Base-by-base conservation (phyloP, 345 rosid species). In the Aquilaria malaccensis region DNA sequence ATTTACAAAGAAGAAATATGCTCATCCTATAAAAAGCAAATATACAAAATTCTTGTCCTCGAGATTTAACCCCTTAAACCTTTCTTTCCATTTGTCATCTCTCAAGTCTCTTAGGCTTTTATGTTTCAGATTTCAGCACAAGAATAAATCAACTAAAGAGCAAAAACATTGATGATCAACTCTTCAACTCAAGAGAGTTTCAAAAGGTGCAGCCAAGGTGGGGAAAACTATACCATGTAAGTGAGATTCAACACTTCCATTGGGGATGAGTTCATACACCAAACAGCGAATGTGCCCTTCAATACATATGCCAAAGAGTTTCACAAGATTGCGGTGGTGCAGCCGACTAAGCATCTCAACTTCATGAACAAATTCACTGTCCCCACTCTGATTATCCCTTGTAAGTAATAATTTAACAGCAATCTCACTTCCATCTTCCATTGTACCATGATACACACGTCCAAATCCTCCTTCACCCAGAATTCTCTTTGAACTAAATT, bases 401-500 rank as follows among this genome's bases (percentile, higher is more conserved):
- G 87, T 95, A 61, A 95, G 95, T 74, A 95, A 59, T 74, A 95
- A 59, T 75, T 95, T 95, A 56, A 95, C 97, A 58, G 99, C 99
- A 77, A 80, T 74, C 80, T 88, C 97, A 46, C 74, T 77, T 79
- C 85, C 89, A 79, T 91, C 87, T 54, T 85, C 97, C 85, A 83
- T 73, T 59, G 57, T 70, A 56, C 97, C 99, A 59, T 22, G 74
- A 68, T 85, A 95, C 63, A 95, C 99, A 64, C 97, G 86, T 55
- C 99, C 99, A 81, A 95, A 95, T 65, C 99, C 99, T 43, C 99
- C 99, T 78, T 91, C 96, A 30, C 99, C 99, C 68, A 95, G 83
- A 69, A 95, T 77, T 76, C 83, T 83, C 68, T 66, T 80, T 13
- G 95, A 83, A 81, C 91, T 88, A 79, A 95, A 95, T 70, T 78